A percentile compares a stretch with the other conserved stretches of the same genome.
These are phyloP conservation scores for Magnusiomyces clavatus DNA, from an alignment of 1,139 yeast species.

Conservation along the genomic window DNA sequence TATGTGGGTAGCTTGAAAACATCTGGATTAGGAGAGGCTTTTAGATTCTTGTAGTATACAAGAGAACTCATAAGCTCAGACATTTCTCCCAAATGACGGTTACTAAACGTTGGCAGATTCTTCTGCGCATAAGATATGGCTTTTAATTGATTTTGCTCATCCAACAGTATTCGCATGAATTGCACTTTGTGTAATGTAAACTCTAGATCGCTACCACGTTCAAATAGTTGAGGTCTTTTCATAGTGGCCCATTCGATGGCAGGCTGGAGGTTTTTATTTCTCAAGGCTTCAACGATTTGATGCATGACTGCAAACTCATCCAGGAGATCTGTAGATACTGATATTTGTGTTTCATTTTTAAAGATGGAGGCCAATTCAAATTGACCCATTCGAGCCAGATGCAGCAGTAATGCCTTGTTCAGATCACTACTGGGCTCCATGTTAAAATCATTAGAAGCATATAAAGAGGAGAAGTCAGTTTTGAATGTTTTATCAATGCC, in stretches of 20 bases:
- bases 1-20: conserved; percentile 30
- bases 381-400: conserved; percentile 39
- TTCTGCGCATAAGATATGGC: conserved; percentile 53
- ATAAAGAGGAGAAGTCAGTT: conserved; percentile 24
- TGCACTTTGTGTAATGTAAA: conserved; percentile 59
- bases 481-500: conserved; percentile 30
- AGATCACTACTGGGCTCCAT: conserved; percentile 22
- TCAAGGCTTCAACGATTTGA: conserved; percentile 29
- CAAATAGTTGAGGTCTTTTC: conserved; percentile 26
- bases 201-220: conserved; percentile 41
- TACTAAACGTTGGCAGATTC: conserved; percentile 43
- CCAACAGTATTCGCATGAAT: conserved; percentile 34
- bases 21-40: conserved; percentile 38
- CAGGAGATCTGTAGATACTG: conserved; percentile 28
- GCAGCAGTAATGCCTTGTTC: conserved; percentile 38
- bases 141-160: conserved; percentile 16
- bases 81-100: conserved; percentile 39
- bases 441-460: conserved; percentile 26
- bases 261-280: conserved; percentile 28
- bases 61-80: conserved; percentile 49
- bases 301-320: conserved; percentile 33
- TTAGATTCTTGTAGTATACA: conserved; percentile 32
- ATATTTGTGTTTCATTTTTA: conserved; percentile 30
- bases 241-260: conserved; percentile 40
- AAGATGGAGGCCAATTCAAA: conserved; percentile 33